Evolutionary conservation across 805 yeast genomes (phyloP).

Genomic region (Hanseniaspora vineae): DNA sequence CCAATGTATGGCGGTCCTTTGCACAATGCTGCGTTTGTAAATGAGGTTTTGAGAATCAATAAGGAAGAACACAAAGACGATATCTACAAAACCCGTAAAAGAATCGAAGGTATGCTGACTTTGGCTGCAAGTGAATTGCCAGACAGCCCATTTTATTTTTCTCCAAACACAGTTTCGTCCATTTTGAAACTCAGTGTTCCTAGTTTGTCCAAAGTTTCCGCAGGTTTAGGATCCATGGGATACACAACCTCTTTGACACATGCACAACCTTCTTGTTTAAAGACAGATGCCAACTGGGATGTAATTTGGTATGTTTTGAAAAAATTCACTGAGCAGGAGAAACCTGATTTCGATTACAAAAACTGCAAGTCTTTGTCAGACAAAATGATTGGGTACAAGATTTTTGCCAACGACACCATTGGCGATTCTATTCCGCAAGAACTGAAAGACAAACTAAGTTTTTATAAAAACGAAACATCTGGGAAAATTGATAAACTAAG

Average conservation of each 20-base stretch:
- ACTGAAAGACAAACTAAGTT: slow-evolving; percentile 30
- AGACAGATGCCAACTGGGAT: slow-evolving; percentile 83
- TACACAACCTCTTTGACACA: slow-evolving; percentile 78
- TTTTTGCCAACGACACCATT: slow-evolving; percentile 32
- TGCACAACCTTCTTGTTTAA: slow-evolving; percentile 72
- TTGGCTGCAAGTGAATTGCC: slow-evolving; percentile 61
- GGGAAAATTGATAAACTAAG: slow-evolving; percentile 47
- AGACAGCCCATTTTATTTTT: slow-evolving; percentile 66
- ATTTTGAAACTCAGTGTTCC: slow-evolving; percentile 76
- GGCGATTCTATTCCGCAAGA: slow-evolving; percentile 10
- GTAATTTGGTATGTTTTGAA: slow-evolving; percentile 61
- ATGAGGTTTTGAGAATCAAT: slow-evolving; percentile 46
- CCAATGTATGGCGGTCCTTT: slow-evolving; percentile 91
- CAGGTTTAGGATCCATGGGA: slow-evolving; percentile 79
- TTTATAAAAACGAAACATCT: slow-evolving; percentile 49
- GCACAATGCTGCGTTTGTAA: slow-evolving; percentile 58
- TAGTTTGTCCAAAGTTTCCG: slow-evolving; percentile 52
- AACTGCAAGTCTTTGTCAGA: slow-evolving; percentile 24
- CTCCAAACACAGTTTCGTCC: slow-evolving; percentile 64
- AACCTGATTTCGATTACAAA: slow-evolving; percentile 26
- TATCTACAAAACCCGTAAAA: slow-evolving; percentile 62
- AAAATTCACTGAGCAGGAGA: slow-evolving; percentile 40
- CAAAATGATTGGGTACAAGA: slow-evolving; percentile 47
- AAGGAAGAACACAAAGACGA: slow-evolving; percentile 33
- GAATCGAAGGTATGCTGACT: slow-evolving; percentile 88